Conservation (phyloP, 306 rosid genomes). For the Chamaecrista fasciculata region DNA sequence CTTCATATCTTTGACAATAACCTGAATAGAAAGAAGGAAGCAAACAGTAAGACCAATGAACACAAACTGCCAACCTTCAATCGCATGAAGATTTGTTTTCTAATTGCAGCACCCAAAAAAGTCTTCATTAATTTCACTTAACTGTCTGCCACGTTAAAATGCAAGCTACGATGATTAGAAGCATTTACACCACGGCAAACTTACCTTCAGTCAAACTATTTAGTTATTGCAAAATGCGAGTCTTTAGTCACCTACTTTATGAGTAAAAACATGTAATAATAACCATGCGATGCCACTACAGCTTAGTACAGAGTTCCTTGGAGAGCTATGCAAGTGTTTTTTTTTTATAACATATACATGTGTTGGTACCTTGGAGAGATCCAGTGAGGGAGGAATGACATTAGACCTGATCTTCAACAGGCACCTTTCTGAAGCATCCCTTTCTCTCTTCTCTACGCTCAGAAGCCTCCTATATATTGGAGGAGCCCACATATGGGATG, state of each 20-base stretch:
- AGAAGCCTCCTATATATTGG: conserved; percentile 78
- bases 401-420: conserved; percentile 58
- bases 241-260: neutral
- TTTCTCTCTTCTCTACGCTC: conserved; percentile 74
- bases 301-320: neutral
- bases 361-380: conserved; percentile 66
- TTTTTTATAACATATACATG: neutral
- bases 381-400: conserved; percentile 65
- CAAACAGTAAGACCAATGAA: conserved; percentile 12
- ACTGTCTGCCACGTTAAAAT: conserved; percentile 6
- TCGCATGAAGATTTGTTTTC: conserved; percentile 11
- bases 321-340: no score
- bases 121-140: neutral
- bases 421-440: conserved; percentile 83
- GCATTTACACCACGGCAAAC: neutral
- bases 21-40: conserved; percentile 37
- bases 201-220: neutral
- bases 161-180: conserved; percentile 21
- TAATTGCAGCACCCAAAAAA: neutral
- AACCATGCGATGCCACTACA: conserved; percentile 12
- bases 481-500: conserved; percentile 77
- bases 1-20: conserved; percentile 69
- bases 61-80: conserved; percentile 11
- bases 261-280: conserved; percentile 1
- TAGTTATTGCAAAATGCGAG: neutral